Evolutionary conservation across 2,329 filamentous ascomycete species (phyloP), one percentile per base, ranked within the genome.

Genomic region (Dactylellina parvicollis): DNA sequence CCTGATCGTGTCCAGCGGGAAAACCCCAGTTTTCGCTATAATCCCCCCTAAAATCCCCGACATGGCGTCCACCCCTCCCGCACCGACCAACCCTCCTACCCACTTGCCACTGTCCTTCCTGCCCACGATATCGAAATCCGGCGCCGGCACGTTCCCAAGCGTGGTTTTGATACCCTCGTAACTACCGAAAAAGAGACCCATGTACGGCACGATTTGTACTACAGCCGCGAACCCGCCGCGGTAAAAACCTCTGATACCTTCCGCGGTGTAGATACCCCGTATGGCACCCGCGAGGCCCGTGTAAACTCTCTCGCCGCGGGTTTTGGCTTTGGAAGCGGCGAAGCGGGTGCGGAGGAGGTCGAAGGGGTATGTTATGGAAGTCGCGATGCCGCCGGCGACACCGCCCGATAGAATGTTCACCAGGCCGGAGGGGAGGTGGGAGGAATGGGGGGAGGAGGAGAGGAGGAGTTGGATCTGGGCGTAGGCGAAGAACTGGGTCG

Each of bases 281-380:
- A 72, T 34, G 2, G 59, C 59, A 1, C 16, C 36, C 14, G 30
- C n/a, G 12, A 72, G 22, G 2, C 49, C 18, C n/a, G 9, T 40
- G 18, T 71, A 71, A 2, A 62, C 66, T 12, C 36, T 18, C 7
- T 18, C 20, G 2, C 9, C 32, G 4, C 54, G 10, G 1, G 30
- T 8, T 5, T 40, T 12, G 1, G 52, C 44, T 28, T 73, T 73
- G 12, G 69, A 73, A 7, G 95, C 95, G n/a, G 95, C 95, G 81
- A 99, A 99, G 3, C 95, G 89, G 36, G 95, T 99, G 67, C 95
- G 89, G 38, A 99, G 85, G 10, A 99, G 86, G 81, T 99, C 95
- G 60, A 98, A 87, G 20, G 95, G 95, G 82, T 99, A 99, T 64
- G 95, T 98, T 2, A 85, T 82, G 3, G 88, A 88, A 0, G 95